Base-by-base conservation (phyloP, 2,329 filamentous ascomycete species). In the Cryphonectria parasitica region DNA sequence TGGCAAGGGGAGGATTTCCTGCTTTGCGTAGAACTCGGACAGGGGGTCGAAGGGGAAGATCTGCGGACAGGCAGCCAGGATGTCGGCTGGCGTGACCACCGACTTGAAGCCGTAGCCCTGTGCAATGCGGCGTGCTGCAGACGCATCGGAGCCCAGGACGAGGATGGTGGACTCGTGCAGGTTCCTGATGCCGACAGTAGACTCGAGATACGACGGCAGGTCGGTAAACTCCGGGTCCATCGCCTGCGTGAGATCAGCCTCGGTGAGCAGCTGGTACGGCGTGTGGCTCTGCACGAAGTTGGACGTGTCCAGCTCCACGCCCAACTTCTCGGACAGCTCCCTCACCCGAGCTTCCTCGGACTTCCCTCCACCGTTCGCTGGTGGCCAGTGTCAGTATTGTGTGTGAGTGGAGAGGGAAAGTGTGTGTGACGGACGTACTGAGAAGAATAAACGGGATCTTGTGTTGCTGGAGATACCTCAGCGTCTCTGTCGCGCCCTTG, bases 221-320 rank as follows among this genome's bases (percentile, higher is more conserved):
- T 11, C 11, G 19, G 41, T 49, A 25, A 34, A 3, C 41, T 82
- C 78, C 58, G 82, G 85, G 22, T 88, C 87, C 25, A 31, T 64
- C 0, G 41, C n/a, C 65, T n/a, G 10, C 22, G 22, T 5, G 10
- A 45, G 17, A n/a, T 64, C 45, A 1, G 65, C 28, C 52, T 88
- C 82, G 52, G 92, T 84, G 72, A 95, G 82, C 78, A 92, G 88
- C 77, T 91, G 86, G 79, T 96, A 96, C 0, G 95, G 96, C 0
- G 95, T 98, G 81, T 99, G 95, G 34, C 92, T 95, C 80, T 98
- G 93, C 61, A 98, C 87, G 77, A 97, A 94, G 80, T 91, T 91
- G 73, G 87, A 87, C 19, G 87, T 87, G 54, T 90, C 86, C 60
- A 96, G 83, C 22, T 85, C 81, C 1, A 94, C 83, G 36, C 87